These are phyloP conservation scores for Omphalea diandra DNA, from an alignment of 441 rosid genomes.

Conservation along the genomic window DNA sequence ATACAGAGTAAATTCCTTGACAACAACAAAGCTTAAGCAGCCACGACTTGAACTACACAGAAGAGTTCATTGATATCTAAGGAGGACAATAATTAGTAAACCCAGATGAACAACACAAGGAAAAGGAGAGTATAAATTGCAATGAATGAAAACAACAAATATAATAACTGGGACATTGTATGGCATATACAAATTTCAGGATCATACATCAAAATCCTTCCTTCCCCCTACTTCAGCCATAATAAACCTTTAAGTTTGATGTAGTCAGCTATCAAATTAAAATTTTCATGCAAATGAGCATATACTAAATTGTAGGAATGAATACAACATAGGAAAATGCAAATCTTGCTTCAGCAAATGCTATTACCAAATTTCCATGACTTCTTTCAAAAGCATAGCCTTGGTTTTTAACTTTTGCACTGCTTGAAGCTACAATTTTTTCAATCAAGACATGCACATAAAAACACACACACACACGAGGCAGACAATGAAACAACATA, in stretches of 20 bases:
- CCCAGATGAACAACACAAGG: neutral
- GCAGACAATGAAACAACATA: neutral
- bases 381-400: neutral
- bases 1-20: neutral
- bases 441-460: neutral
- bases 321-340: too few species aligned
- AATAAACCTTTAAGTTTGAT: neutral
- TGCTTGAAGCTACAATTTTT: neutral
- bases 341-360: too few species aligned
- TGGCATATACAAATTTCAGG: neutral
- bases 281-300: neutral
- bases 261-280: neutral
- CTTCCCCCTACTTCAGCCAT: neutral
- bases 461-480: neutral
- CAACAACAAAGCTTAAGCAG: conserved; percentile 1
- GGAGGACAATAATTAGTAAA: neutral
- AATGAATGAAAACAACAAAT: neutral
- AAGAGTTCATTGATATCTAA: too few species aligned
- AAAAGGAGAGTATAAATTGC: neutral
- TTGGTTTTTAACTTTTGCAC: neutral
- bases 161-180: neutral
- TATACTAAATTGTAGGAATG: neutral
- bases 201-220: neutral
- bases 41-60: neutral
- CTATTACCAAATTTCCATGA: neutral